Percentiles rank a stretch among this genome's conserved stretches.
Conservation (phyloP, 1,139 yeast species). For the Blastobotrys illinoisensis region DNA sequence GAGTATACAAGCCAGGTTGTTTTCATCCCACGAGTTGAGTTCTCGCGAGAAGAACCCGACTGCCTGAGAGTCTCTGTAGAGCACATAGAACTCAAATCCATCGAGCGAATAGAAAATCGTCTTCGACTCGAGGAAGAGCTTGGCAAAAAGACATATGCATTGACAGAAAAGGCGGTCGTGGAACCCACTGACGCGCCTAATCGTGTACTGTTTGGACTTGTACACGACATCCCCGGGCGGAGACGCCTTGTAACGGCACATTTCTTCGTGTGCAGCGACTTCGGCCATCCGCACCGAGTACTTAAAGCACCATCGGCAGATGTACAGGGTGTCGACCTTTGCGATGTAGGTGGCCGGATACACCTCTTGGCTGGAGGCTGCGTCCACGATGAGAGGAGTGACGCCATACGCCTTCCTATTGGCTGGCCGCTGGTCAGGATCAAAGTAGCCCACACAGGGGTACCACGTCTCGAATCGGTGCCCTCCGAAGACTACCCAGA, state of each 20-base stretch:
- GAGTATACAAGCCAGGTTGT: constrained; percentile 85
- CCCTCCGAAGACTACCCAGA: constrained; percentile 59
- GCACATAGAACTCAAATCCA: constrained; percentile 69
- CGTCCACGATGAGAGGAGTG: background rate
- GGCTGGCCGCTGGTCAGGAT: constrained; percentile 26
- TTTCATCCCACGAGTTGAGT: constrained; percentile 71
- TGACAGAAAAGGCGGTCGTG: constrained; percentile 58
- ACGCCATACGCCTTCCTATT: constrained; percentile 28
- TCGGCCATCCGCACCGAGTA: constrained; percentile 47
- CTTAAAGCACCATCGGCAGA: constrained; percentile 82
- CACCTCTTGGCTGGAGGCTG: constrained; percentile 5
- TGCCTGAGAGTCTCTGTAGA: constrained; percentile 26
- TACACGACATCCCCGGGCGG: constrained; percentile 69
- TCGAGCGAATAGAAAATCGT: constrained; percentile 78
- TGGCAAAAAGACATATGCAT: constrained; percentile 76
- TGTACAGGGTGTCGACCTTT: constrained; percentile 38
- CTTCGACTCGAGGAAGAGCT: constrained; percentile 85
- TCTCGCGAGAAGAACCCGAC: constrained; percentile 95
- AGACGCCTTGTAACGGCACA: constrained; percentile 43
- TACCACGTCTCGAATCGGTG: constrained; percentile 75
- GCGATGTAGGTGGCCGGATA: constrained; percentile 3
- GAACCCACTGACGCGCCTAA: constrained; percentile 60
- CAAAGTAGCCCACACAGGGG: constrained; percentile 74
- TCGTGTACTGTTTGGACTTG: constrained; percentile 50
- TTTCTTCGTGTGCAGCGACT: constrained; percentile 28